phyloP scores from a whole-genome alignment of 352 stramenopile genomes.

The Sclerospora graminicola region DNA sequence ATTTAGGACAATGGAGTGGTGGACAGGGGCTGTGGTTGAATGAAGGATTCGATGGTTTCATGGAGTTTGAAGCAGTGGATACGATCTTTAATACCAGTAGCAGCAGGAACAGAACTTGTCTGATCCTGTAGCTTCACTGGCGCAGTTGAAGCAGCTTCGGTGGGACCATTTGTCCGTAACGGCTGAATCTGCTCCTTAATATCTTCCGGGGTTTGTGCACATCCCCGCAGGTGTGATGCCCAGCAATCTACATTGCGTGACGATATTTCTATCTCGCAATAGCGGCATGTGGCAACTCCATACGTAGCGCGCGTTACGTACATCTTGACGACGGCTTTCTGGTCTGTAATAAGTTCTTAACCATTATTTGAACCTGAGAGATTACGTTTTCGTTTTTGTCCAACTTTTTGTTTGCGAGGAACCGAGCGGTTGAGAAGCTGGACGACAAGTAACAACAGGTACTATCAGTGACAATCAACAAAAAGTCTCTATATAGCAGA shows the following conservation, averaged over 20 bases:
- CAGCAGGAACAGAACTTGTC: neutral
- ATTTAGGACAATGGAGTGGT: slow-evolving; percentile 98
- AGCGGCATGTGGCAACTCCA: slow-evolving; percentile 61
- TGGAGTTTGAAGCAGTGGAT: slow-evolving; percentile 91
- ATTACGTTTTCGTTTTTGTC: no score
- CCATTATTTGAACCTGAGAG: no score
- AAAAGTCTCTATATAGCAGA: neutral
- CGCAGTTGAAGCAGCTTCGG: slow-evolving; percentile 4
- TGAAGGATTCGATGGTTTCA: slow-evolving; percentile 96
- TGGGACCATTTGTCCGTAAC: no score
- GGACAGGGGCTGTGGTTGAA: slow-evolving; percentile 96
- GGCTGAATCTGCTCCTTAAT: slow-evolving; percentile 72
- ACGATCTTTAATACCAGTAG: slow-evolving; percentile 51
- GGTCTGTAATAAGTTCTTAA: slow-evolving; percentile 54
- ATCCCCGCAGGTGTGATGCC: slow-evolving; percentile 73
- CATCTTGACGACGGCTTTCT: slow-evolving; percentile 70
- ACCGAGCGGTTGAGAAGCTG: no score
- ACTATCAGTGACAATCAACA: neutral
- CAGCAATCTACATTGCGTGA: slow-evolving; percentile 77
- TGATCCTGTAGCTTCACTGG: neutral
- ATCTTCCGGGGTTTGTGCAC: slow-evolving; percentile 63
- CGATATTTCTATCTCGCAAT: slow-evolving; percentile 79
- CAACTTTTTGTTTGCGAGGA: no score
- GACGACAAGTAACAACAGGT: neutral
- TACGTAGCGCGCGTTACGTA: slow-evolving; percentile 55